Evolutionary conservation across 1,284 basidiomycete genomes (phyloP), one percentile per base, ranked within the genome.

Genomic region (Cryptococcus amylolentus): DNA sequence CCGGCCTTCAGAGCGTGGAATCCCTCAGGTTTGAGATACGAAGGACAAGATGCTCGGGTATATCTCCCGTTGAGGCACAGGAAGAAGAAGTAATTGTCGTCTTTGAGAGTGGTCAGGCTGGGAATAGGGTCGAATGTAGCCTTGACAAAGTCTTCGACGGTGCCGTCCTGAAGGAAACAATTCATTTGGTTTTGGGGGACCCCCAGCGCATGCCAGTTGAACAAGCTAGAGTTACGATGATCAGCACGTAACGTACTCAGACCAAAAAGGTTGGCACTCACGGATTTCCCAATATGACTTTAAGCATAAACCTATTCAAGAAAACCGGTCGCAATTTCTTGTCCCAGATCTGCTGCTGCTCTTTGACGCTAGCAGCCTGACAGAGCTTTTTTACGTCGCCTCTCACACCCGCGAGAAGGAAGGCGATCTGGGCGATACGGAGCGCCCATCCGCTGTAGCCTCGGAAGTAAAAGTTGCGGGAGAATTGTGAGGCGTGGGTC

Each of bases 191-290:
- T 88, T 65, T 81, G 79, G 2, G 88, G 88, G 2, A 91, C 88
- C 37, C 88, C 88, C 14, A 91, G 79, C 0, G 88, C 88, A 66
- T 89, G 89, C 89, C 89, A 91, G 60, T 87, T 85, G 75, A 91
- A 90, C 42, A 83, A 70, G 2, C 71, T 72, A 51, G 47, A 7
- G 44, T 35, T 39, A 66, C 64, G 5, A 71, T 73, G 62, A 75
- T 78, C 39, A 44, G 52, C 23, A 43, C 41, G 12, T 35, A 45
- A 23, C 3, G 20, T 13, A 42, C 10, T 9, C 26, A 44, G 42
- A 7, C 16, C 41, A 8, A 16, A 44, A 28, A 31, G 10, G 12
- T 37, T 10, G 28, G 23, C 18, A 64, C 66, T 53, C 52, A 68
- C 13, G 84, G 84, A 51, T 80, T 85, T 55, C 81, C 83, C 48